Percentiles rank a stretch among this genome's conserved stretches.
Evolutionary conservation across 1,284 basidiomycete genomes (phyloP).

Genomic region (Melampsora americana): DNA sequence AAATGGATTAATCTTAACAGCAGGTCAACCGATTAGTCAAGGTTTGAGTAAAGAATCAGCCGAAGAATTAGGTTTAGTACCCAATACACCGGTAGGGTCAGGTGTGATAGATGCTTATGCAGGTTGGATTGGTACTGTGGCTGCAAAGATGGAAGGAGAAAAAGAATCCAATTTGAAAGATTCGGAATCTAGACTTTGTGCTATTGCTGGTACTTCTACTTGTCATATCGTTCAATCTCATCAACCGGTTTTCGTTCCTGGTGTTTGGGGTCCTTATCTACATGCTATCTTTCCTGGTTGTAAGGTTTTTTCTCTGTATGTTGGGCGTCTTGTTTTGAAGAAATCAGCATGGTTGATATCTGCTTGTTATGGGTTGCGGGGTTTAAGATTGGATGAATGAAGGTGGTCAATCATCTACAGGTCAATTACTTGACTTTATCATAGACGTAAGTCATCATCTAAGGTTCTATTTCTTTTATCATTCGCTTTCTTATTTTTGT

Average conservation of each 20-base stretch:
- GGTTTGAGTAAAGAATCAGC: slow-evolving; percentile 78
- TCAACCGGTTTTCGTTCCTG: slow-evolving; percentile 78
- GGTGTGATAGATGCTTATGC: slow-evolving; percentile 97
- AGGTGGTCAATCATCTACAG: slow-evolving; percentile 95
- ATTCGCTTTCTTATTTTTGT: neutral
- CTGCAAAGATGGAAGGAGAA: slow-evolving; percentile 65
- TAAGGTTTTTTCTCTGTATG: slow-evolving; percentile 39
- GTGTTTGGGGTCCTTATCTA: slow-evolving; percentile 96
- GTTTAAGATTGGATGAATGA: slow-evolving; percentile 81
- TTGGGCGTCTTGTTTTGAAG: neutral
- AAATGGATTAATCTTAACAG: slow-evolving; percentile 69
- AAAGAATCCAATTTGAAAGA: slow-evolving; percentile 62
- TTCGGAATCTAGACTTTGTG: slow-evolving; percentile 77
- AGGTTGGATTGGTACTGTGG: slow-evolving; percentile 97
- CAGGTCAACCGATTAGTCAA: slow-evolving; percentile 81
- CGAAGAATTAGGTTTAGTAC: slow-evolving; percentile 74
- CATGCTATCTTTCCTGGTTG: slow-evolving; percentile 82
- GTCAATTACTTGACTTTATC: slow-evolving; percentile 60
- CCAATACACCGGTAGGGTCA: slow-evolving; percentile 90
- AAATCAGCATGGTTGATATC: neutral
- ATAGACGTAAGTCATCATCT: slow-evolving; percentile 23
- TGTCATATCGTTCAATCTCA: slow-evolving; percentile 79
- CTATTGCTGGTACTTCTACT: slow-evolving; percentile 91
- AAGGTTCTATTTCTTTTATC: neutral
- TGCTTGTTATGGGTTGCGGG: neutral